Evolutionary conservation across 1,139 yeast species (phyloP), one percentile per base, ranked within the genome.

Genomic region (Kodamaea sp.): DNA sequence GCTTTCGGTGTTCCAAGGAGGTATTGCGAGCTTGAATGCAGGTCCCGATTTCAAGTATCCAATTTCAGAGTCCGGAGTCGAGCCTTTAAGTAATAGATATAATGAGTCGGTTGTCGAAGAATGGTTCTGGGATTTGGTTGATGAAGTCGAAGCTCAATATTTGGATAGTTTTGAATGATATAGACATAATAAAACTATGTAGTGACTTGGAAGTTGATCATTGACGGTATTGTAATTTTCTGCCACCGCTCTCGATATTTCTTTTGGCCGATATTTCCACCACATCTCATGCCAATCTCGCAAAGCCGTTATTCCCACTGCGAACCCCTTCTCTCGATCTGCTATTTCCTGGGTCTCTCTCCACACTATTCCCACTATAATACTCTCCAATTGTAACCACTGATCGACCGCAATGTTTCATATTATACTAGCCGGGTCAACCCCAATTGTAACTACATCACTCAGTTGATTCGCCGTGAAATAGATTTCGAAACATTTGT

Each of bases 1-100:
- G 65, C 70, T 88, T 27, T 85, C 96, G 40, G 86, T 85, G 27
- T 92, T 80, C 55, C 79, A 79, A 47, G 85, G 85, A 8, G 98
- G 97, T 0, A 67, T 76, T 9, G 96, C 87, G 6, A 66, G 75
- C 39, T 60, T 88, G 39, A 81, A 81, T 48, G 69, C 86, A 9
- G 89, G 90, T 0, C 89, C 90, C 0, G 64, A 75, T n/a, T 78
- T 85, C 48, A 66, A 67, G 41, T 67, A 45, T 41, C 79, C 84
- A 0, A 49, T 57, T 0, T 67, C 67, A 4, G 46, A 64, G 3
- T 60, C 57, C 12, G 50, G 49, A 0, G 60, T 52, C 1, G 67
- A 75, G 0, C 76, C 85, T 0, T 67, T 87, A 37, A 62, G 75
- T 45, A 79, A 78, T 39, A 61, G 95, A 28, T 87, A 81, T 52